These are phyloP conservation scores for Tilletia caries DNA, from an alignment of 1,284 basidiomycete genomes.

Conservation along the genomic window DNA sequence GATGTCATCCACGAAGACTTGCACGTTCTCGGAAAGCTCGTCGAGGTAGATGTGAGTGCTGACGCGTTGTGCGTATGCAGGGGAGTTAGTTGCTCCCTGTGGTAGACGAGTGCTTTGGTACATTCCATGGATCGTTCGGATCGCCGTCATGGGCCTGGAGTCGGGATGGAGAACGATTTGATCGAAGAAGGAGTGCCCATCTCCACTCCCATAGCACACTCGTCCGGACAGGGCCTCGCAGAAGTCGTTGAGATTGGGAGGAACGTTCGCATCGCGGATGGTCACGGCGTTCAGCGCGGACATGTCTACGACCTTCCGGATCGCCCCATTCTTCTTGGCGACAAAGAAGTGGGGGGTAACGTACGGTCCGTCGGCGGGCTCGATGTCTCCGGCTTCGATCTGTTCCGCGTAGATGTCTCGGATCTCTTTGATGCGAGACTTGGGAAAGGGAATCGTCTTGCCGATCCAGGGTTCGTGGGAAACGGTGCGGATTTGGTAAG, in stretches of 20 bases:
- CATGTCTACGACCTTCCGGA: not conserved
- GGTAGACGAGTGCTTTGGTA: not conserved
- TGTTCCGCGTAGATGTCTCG: not conserved
- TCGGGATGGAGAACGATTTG: not conserved
- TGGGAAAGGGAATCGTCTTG: not conserved
- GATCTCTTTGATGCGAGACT: not conserved
- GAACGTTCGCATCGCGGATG: not conserved
- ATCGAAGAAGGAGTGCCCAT: not conserved
- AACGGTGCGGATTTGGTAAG: not conserved
- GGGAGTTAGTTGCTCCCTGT: not conserved
- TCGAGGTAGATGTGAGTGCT: not conserved
- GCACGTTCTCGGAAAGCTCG: not conserved
- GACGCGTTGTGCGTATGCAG: not conserved
- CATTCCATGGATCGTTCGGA: not conserved
- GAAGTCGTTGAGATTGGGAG: not conserved
- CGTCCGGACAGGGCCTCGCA: not conserved
- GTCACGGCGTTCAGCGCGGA: not conserved
- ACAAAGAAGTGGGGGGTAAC: not conserved
- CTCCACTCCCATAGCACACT: not conserved
- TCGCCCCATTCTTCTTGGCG: not conserved
- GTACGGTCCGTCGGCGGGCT: not conserved
- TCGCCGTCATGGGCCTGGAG: not conserved
- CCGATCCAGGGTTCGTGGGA: not conserved
- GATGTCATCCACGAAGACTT: not conserved
- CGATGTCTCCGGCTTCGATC: not conserved